Base-by-base conservation (phyloP, 176 grass and related monocot genomes). In the Panicum miliaceum region DNA sequence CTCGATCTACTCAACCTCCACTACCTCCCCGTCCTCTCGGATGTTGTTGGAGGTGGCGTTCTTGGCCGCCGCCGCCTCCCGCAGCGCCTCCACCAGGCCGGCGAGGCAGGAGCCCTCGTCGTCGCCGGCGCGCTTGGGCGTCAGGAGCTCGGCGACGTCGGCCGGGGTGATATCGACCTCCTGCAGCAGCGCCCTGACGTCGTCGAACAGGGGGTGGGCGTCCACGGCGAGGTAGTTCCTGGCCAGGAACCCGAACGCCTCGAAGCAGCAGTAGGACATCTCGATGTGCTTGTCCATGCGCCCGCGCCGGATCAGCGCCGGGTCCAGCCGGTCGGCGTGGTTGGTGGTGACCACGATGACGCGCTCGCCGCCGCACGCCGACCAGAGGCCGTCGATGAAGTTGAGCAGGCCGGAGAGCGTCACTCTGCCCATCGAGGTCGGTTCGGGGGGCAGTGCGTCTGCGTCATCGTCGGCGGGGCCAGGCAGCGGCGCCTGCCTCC, bases 231-330 rank as follows among this genome's bases (percentile, higher is more conserved):
- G 77, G 84, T 94, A 89, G 68, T 60, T 87, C 40, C 51, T 85
- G 12, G 85, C 87, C 2, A 94, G 71, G 56, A 90, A 62, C 85
- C 73, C 73, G 62, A 92, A 92, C 0, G 85, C 79, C 34, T 85
- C 79, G 26, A 83, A 91, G 40, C 75, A 4, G 82, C 92, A 94
- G 79, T 86, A 94, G 2, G 85, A 94, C 93, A 94, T 90, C 87
- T 94, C 85, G 69, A 92, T 75, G 75, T 88, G 93, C 82, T 86
- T 94, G 87, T 92, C 93, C 90, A 92, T 92, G 0, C 92, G 64
- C 0, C 90, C 92, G 0, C 73, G 36, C 32, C 90, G 45, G 46
- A 94, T 88, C 23, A 94, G 85, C 29, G 87, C 90, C 47, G 78
- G 73, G 51, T 94, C 90, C 4, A 93, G 72, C 25, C 81, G 82